Conservation (phyloP, 2,329 filamentous ascomycete genomes). For the Trichoderma sp. region DNA sequence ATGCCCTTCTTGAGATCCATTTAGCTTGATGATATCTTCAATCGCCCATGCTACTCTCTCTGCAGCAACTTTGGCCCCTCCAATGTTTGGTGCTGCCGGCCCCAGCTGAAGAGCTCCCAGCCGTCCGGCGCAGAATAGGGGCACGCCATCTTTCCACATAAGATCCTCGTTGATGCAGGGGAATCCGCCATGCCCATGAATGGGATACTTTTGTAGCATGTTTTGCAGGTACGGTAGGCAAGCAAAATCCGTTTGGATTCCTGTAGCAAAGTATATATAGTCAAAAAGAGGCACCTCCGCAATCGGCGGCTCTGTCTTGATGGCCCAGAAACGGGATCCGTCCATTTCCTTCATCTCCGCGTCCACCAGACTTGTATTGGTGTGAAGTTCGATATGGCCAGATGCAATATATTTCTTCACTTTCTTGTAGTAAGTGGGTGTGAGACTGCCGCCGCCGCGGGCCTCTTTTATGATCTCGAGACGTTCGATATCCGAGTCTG, state of each 20-base stretch:
- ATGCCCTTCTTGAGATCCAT: conserved; percentile 3
- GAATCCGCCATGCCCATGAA: conserved; percentile 64
- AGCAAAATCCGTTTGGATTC: conserved; percentile 63
- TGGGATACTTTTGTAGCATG: conserved; percentile 60
- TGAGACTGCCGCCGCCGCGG: conserved; percentile 75
- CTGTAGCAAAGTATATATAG: conserved; percentile 76
- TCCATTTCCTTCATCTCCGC: conserved; percentile 52
- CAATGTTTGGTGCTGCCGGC: conserved; percentile 72
- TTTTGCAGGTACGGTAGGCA: conserved; percentile 62
- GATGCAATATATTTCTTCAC: conserved; percentile 59
- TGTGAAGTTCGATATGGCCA: conserved; percentile 56
- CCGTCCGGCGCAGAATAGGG: conserved; percentile 69
- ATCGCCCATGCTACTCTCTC: conserved; percentile 73
- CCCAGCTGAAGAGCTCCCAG: conserved; percentile 69
- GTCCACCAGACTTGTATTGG: conserved; percentile 56
- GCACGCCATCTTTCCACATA: conserved; percentile 73
- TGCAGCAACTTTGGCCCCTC: conserved; percentile 70
- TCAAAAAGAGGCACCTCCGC: conserved; percentile 57
- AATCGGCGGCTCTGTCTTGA: conserved; percentile 56
- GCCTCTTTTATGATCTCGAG: conserved; percentile 66
- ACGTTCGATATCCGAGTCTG: conserved; percentile 69
- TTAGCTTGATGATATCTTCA: conserved; percentile 50
- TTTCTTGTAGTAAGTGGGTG: conserved; percentile 66
- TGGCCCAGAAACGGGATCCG: conserved; percentile 36
- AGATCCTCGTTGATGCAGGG: conserved; percentile 76